Percentiles rank a stretch among this genome's conserved stretches.
These are phyloP conservation scores for Nannochloropsis limnetica DNA, from an alignment of 352 stramenopile species.

Conservation along the genomic window DNA sequence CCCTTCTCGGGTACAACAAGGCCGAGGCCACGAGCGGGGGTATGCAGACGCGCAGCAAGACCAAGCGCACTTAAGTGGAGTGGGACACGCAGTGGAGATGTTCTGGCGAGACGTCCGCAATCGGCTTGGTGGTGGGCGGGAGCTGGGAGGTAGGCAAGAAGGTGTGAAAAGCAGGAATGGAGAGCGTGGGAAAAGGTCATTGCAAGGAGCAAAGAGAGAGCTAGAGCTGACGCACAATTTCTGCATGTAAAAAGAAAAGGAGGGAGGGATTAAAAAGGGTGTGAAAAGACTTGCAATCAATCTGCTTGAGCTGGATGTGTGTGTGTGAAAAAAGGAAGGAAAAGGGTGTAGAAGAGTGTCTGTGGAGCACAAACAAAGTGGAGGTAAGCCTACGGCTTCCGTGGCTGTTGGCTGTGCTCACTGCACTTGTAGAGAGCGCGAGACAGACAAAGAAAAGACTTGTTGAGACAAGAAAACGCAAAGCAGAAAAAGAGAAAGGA, in stretches of 20 bases:
- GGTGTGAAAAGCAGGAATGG: too few species aligned
- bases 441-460: neutral
- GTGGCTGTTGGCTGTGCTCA: too few species aligned
- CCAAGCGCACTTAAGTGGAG: constrained; percentile 11
- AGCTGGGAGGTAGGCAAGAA: too few species aligned
- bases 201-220: neutral
- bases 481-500: neutral
- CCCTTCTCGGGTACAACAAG: constrained; percentile 20
- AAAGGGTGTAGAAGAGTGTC: neutral
- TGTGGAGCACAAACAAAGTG: too few species aligned
- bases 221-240: neutral
- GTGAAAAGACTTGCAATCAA: neutral
- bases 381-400: too few species aligned
- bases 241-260: neutral
- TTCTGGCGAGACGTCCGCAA: neutral
- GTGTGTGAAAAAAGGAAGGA: neutral
- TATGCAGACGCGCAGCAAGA: constrained; percentile 12
- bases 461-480: neutral
- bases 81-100: neutral
- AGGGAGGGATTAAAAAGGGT: neutral
- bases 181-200: neutral
- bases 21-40: neutral
- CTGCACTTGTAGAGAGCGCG: too few species aligned
- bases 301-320: neutral
- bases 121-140: neutral